A percentile compares a stretch with the other conserved stretches of the same genome.
phyloP scores from a whole-genome alignment of 768 basidiomycete species.

The Sporobolomyces phaffii region DNA sequence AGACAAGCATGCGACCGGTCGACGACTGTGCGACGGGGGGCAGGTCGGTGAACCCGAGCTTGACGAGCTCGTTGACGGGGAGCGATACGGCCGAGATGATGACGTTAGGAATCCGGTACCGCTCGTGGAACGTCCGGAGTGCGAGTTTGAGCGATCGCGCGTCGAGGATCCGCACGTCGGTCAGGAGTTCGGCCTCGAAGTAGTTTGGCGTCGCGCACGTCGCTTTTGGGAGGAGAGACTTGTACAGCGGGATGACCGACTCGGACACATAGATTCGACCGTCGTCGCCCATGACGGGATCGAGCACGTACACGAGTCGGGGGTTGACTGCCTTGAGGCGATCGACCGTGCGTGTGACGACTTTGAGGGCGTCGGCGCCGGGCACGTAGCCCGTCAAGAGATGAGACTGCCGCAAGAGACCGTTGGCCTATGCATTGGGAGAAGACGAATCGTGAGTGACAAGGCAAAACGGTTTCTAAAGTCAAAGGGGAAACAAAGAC shows the following conservation, averaged over 20 bases:
- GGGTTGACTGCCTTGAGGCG: constrained; percentile 59
- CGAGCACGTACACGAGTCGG: constrained; percentile 73
- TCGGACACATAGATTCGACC: constrained; percentile 80
- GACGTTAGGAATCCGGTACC: constrained; percentile 71
- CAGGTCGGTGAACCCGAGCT: constrained; percentile 22
- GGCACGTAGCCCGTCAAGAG: constrained; percentile 90
- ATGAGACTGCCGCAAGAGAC: constrained; percentile 63
- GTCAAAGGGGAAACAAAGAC: too few relatives aligned
- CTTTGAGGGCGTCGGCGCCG: constrained; percentile 66
- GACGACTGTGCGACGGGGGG: not conserved
- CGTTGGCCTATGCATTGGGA: too few relatives aligned
- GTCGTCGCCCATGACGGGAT: constrained; percentile 92
- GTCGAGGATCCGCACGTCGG: constrained; percentile 64
- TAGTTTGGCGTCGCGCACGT: constrained; percentile 96
- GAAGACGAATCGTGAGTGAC: too few relatives aligned
- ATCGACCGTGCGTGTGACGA: constrained; percentile 59
- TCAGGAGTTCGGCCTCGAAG: constrained; percentile 92
- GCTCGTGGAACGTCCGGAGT: constrained; percentile 66
- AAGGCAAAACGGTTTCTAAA: too few relatives aligned
- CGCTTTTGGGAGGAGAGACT: constrained; percentile 62
- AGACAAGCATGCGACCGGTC: constrained; percentile 58
- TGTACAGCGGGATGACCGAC: constrained; percentile 81
- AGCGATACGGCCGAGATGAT: constrained; percentile 72
- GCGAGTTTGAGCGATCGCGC: constrained; percentile 62
- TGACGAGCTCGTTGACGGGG: constrained; percentile 52